phyloP scores from a whole-genome alignment of 2,329 filamentous ascomycete genomes.

The Aspergillus floridensis region DNA sequence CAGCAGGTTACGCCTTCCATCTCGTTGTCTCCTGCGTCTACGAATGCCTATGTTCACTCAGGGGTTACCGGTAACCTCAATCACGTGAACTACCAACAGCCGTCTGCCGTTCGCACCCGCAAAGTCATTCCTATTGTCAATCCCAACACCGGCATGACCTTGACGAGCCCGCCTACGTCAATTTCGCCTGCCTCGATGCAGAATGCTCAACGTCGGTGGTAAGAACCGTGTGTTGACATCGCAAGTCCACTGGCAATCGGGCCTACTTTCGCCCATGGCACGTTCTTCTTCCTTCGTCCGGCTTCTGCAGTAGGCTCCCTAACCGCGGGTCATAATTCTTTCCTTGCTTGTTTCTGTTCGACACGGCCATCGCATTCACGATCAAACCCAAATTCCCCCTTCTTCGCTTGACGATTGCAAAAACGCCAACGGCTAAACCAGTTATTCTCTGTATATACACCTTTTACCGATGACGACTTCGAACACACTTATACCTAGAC shows the following conservation, averaged over 20 bases:
- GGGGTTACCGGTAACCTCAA: constrained; percentile 65
- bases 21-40: constrained; percentile 64
- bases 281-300: constrained; percentile 30
- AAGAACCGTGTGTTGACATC: constrained; percentile 24
- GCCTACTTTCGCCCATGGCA: constrained; percentile 31
- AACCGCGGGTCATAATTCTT: constrained; percentile 38
- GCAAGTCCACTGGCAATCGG: constrained; percentile 23
- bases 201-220: constrained; percentile 45
- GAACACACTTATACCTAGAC: constrained; percentile 34
- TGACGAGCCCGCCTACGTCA: constrained; percentile 81
- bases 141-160: constrained; percentile 81
- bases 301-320: constrained; percentile 38
- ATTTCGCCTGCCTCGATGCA: constrained; percentile 65
- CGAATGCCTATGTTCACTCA: constrained; percentile 59
- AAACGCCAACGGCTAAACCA: constrained; percentile 31
- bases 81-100: constrained; percentile 85
- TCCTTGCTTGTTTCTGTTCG: constrained; percentile 27
- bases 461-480: constrained; percentile 35
- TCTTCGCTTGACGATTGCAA: constrained; percentile 26
- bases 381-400: constrained; percentile 25
- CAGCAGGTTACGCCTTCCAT: constrained; percentile 71
- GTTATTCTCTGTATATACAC: constrained; percentile 37
- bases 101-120: constrained; percentile 79
- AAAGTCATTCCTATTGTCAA: constrained; percentile 99
- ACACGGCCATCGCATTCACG: constrained; percentile 29